Evolutionary conservation across 1,284 basidiomycete genomes (phyloP), one percentile per base, ranked within the genome.

Genomic region (Xerocomus amazonicus): DNA sequence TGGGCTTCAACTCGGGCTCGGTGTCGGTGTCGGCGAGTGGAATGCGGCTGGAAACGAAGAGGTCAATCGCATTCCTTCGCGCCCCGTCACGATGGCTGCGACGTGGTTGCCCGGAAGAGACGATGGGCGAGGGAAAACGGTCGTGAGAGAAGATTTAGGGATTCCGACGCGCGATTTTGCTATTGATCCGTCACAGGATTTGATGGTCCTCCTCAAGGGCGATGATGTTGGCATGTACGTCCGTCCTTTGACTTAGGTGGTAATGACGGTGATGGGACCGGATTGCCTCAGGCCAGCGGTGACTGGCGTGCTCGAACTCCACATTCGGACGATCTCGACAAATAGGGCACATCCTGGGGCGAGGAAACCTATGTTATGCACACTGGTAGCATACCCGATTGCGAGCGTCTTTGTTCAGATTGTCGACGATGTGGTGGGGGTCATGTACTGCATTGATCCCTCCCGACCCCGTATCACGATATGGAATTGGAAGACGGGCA

Each of bases 181-280:
- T 0, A 76, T 83, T n/a, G 83, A 84, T 55, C 81, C 82, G 0
- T 73, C 77, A 1, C 81, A 83, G 58, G 79, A 84, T 56, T 57
- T 84, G 41, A 67, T 84, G 36, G 72, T 74, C 2, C 54, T 79
- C 6, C 62, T 83, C 9, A 72, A 74, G 52, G 64, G 60, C 2
- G 59, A 62, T 8, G 41, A 52, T 55, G 45, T 37, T 8, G 43
- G 37, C 40, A 14, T 53, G 54, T 63, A 33, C 17, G 57, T 58
- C 32, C 13, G 10, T n/a, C 16, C 33, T 27, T 39, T 39, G 23
- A 13, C 19, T 19, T 3, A 23, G 19, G 7, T 35, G 17, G 19
- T 5, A 26, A 26, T 26, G 26, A 38, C 26, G 31, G 8, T 31
- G 23, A 26, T 6, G 14, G 14, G 10, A 4, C 3, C 12, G 12